Evolutionary conservation across 2,329 filamentous ascomycete species (phyloP).

Genomic region (Emmonsiellopsis sp.): DNA sequence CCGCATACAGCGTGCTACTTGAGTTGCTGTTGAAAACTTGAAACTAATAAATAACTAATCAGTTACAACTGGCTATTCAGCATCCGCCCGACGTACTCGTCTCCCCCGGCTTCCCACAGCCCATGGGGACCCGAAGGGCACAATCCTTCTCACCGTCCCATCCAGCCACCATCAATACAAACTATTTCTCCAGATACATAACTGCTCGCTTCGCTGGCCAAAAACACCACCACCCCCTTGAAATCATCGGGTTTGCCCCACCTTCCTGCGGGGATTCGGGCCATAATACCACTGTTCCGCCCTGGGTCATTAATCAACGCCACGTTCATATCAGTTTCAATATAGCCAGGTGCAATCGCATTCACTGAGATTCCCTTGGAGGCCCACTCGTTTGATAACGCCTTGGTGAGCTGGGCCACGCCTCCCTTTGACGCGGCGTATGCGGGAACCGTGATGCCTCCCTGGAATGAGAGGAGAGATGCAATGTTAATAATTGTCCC

Average conservation of each 20-base stretch:
- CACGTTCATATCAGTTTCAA: constrained; percentile 89
- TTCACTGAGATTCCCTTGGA: constrained; percentile 73
- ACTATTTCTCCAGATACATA: constrained; percentile 49
- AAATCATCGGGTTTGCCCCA: constrained; percentile 15
- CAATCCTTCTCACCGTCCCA: constrained; percentile 55
- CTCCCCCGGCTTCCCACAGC: background rate
- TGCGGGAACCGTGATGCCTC: constrained; percentile 77
- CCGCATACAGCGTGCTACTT: background rate
- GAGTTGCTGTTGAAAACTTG: background rate
- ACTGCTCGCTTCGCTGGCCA: constrained; percentile 14
- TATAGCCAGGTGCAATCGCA: constrained; percentile 81
- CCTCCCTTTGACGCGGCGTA: constrained; percentile 83
- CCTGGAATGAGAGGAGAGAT: constrained; percentile 72
- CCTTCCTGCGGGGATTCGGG: constrained; percentile 12
- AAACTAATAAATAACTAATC: background rate
- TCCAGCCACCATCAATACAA: constrained; percentile 86
- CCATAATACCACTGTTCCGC: constrained; percentile 58
- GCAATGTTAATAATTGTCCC: constrained; percentile 75
- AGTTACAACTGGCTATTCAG: background rate
- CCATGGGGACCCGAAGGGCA: too few relatives aligned
- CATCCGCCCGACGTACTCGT: background rate
- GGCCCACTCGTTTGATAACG: constrained; percentile 78
- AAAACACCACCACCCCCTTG: constrained; percentile 13
- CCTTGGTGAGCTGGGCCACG: constrained; percentile 75
- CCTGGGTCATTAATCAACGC: constrained; percentile 65